Percentiles rank a stretch among this genome's conserved stretches.
Conservation (phyloP, 1,139 yeast genomes). For the Candida smagusa region DNA sequence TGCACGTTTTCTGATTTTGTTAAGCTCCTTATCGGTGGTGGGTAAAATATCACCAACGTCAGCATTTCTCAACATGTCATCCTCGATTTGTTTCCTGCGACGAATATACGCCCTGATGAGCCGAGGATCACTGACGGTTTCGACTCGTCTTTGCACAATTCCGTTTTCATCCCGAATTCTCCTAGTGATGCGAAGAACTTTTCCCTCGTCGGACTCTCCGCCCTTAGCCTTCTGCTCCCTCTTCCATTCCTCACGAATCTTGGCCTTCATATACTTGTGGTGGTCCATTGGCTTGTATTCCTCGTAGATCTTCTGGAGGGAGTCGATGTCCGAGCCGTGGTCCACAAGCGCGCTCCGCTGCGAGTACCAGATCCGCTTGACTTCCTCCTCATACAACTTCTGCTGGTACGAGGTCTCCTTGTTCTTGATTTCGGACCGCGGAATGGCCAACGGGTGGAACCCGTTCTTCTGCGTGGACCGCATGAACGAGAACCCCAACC, state of each 20-base stretch:
- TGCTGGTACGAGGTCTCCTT: conserved; percentile 76
- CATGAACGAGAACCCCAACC: conserved; percentile 9
- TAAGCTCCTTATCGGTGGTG: conserved; percentile 82
- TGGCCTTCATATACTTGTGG: conserved; percentile 26
- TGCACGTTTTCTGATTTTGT: conserved; percentile 72
- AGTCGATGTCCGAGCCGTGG: conserved; percentile 25
- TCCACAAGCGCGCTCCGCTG: conserved; percentile 66
- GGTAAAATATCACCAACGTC: conserved; percentile 70
- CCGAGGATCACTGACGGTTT: conserved; percentile 77
- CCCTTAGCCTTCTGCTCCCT: conserved; percentile 30
- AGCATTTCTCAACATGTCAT: conserved; percentile 52
- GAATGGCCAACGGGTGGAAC: conserved; percentile 62
- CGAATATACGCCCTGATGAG: conserved; percentile 83
- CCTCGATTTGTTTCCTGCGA: conserved; percentile 75
- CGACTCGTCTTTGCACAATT: conserved; percentile 77
- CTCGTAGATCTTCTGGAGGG: conserved; percentile 28
- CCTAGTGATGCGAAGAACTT: conserved; percentile 72
- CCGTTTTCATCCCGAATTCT: conserved; percentile 83
- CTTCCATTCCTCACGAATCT: conserved; percentile 35
- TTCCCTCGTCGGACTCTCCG: conserved; percentile 16
- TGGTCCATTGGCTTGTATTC: conserved; percentile 42
- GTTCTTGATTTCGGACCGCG: conserved; percentile 39
- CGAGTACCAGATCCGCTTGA: conserved; percentile 84
- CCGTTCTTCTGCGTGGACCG: conserved; percentile 84
- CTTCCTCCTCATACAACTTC: conserved; percentile 87